phyloP scores from a whole-genome alignment of 2,329 filamentous ascomycete species.

The Aspergillus floridensis region DNA sequence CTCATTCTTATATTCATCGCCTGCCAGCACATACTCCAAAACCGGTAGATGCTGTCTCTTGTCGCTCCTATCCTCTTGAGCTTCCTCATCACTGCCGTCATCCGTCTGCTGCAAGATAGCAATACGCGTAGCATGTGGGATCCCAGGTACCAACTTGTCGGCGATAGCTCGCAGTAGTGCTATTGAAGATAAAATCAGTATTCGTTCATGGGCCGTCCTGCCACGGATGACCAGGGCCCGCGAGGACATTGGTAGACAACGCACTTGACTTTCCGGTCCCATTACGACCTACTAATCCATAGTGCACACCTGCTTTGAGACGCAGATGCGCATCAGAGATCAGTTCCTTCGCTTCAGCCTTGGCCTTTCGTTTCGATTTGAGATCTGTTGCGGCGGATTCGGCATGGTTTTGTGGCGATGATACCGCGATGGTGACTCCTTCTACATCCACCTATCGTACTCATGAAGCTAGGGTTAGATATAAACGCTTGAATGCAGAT shows the following conservation, averaged over 20 bases:
- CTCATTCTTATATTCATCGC: conserved; percentile 50
- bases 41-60: conserved; percentile 47
- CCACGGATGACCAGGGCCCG: no score
- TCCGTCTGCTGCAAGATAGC: conserved; percentile 69
- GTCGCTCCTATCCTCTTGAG: conserved; percentile 8
- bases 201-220: background rate
- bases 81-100: background rate
- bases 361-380: conserved; percentile 52
- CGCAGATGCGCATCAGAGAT: conserved; percentile 67
- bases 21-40: conserved; percentile 64
- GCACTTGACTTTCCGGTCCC: conserved; percentile 78
- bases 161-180: conserved; percentile 72
- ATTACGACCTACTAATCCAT: conserved; percentile 77
- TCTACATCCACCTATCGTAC: conserved; percentile 65
- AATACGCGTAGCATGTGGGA: conserved; percentile 64
- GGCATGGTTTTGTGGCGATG: conserved; percentile 25
- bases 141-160: conserved; percentile 74
- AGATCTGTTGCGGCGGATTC: conserved; percentile 26
- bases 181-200: conserved; percentile 38
- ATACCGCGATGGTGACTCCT: conserved; percentile 68
- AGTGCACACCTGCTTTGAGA: conserved; percentile 69
- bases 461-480: background rate
- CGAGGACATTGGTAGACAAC: conserved; percentile 1
- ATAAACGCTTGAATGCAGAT: background rate
- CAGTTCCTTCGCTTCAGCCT: conserved; percentile 58